A percentile compares a stretch with the other conserved stretches of the same genome.
phyloP scores from a whole-genome alignment of 176 grass and related monocot species.

The Pontederia paniculata region DNA sequence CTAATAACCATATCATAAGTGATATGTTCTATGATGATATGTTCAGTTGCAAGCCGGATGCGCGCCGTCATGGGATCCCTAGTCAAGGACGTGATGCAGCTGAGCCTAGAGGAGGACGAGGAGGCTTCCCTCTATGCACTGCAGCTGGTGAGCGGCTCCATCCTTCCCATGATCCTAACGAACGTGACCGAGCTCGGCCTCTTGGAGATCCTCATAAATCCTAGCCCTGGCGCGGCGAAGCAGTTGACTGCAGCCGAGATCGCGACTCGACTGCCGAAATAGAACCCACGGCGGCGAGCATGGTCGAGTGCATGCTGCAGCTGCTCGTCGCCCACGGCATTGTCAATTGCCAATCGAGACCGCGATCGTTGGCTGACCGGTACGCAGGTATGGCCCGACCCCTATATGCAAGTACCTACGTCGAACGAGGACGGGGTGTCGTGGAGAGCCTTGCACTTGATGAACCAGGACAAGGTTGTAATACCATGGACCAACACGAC shows the following conservation, averaged over 20 bases:
- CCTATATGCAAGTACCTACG: conserved; percentile 87
- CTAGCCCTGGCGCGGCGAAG: not conserved
- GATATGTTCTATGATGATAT: too few species aligned
- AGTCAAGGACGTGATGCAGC: conserved; percentile 6
- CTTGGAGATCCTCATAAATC: conserved; percentile 39
- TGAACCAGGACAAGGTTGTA: conserved; percentile 99
- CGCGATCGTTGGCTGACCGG: conserved; percentile 29
- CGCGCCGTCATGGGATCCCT: not conserved
- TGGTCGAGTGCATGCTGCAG: conserved; percentile 86
- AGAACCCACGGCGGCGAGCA: conserved; percentile 40
- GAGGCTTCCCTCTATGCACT: conserved; percentile 73
- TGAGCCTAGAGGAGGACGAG: conserved; percentile 41
- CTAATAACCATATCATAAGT: too few species aligned
- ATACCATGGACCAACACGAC: too few species aligned
- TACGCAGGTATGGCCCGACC: conserved; percentile 28
- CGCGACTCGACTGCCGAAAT: conserved; percentile 36
- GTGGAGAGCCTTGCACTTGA: conserved; percentile 65
- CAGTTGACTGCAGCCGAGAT: conserved; percentile 41
- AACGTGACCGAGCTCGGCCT: conserved; percentile 77
- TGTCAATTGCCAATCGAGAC: conserved; percentile 42
- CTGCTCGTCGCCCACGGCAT: conserved; percentile 62
- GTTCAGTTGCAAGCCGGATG: too few species aligned
- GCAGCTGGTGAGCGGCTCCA: conserved; percentile 57
- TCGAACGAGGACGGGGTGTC: conserved; percentile 82
- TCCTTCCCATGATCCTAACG: conserved; percentile 95